Base-by-base conservation (phyloP, 768 basidiomycete genomes). In the Multifurca ochricompacta region DNA sequence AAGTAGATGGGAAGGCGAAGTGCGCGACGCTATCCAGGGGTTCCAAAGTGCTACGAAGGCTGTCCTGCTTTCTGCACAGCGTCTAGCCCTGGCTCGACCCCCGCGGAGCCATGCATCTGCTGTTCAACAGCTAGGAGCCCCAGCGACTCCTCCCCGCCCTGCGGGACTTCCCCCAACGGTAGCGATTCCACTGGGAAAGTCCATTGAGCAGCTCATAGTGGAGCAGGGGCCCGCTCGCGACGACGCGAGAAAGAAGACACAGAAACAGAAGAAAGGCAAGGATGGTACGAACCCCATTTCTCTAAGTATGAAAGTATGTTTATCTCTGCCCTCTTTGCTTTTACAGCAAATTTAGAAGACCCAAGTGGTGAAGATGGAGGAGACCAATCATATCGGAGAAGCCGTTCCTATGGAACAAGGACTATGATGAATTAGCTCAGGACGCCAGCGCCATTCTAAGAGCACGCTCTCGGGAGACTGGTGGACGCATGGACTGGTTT, bases 401-500 rank as follows among this genome's bases (percentile, higher is more conserved):
- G 82, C 44, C 76, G 84, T 91, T 91, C 65, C 80, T 81, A 44
- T 98, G 91, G 92, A 89, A 79, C 51, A 69, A 77, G 36, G 89
- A 94, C 46, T 91, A 84, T 52, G 92, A 97, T 52, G 95, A 98
- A 56, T 77, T 93, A 35, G 84, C 86, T 23, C 80, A 86, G 50
- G 95, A 98, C 64, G 85, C 85, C 0, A 83, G 82, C 42, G 85
- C 81, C 10, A 83, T 98, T 59, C 80, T 97, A 54, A 79, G 80
- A 61, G 85, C 85, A 32, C 85, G 94, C 14, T 87, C 85, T 63
- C 78, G 87, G 35, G 65, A 57, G 19, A 31, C 71, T 54, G 67
- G 74, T 14, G 70, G 77, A 31, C 77, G 80, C 53, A 72, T 87
- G 47, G 84, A 89, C 59, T 85, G 85, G 75, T 75, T 73, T 14